Evolutionary conservation across 1,284 basidiomycete genomes (phyloP).

Genomic region (Fereydounia khargensis): DNA sequence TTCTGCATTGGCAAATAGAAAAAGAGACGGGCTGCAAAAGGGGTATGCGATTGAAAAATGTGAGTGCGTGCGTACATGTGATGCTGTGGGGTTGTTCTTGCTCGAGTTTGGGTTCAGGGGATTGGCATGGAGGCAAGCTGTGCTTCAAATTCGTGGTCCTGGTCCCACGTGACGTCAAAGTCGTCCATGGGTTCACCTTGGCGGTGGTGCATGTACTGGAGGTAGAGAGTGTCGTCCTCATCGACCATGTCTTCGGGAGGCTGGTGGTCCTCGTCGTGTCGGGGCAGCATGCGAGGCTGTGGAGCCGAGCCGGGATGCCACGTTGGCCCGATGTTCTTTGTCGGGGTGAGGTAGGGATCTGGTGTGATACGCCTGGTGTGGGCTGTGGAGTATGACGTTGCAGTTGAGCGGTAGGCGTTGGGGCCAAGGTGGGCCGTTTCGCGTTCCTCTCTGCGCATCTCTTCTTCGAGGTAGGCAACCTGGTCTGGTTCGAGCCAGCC

Average conservation of each 20-base stretch:
- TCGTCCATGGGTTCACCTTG: neutral
- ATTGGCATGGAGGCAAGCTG: neutral
- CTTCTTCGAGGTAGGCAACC: slow-evolving; percentile 16
- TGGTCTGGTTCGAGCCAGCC: slow-evolving; percentile 37
- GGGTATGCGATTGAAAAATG: too few species aligned
- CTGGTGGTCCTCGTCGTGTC: too few species aligned
- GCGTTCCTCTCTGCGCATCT: neutral
- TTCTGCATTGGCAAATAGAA: slow-evolving; percentile 49
- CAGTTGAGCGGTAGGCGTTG: too few species aligned
- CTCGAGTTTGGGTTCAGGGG: too few species aligned
- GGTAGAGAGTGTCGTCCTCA: neutral
- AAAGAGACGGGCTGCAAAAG: too few species aligned
- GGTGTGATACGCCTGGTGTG: too few species aligned
- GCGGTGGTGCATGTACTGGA: neutral
- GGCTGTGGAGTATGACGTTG: too few species aligned
- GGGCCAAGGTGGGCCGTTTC: too few species aligned
- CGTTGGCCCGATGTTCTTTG: neutral
- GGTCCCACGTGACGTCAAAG: neutral
- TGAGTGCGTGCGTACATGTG: too few species aligned
- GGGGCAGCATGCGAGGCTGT: too few species aligned
- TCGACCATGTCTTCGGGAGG: neutral
- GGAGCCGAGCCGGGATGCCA: neutral
- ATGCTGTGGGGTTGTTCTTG: too few species aligned
- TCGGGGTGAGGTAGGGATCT: neutral
- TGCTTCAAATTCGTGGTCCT: neutral